These are phyloP conservation scores for California macrophylla DNA, from an alignment of 441 rosid species.

Conservation along the genomic window DNA sequence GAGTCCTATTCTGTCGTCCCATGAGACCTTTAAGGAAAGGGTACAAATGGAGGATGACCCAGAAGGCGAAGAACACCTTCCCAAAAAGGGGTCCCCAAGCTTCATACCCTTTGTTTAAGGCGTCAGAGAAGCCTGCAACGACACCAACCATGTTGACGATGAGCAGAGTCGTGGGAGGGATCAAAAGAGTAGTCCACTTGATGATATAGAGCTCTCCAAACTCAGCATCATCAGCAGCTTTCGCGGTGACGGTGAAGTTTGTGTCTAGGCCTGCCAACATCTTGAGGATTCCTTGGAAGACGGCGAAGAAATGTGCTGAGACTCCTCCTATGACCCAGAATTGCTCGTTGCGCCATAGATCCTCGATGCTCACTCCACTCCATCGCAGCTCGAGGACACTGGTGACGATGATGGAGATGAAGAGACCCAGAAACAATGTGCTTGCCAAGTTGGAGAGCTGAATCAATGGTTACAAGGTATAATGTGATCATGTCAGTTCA, in stretches of 20 bases:
- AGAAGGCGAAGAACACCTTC: conserved; percentile 67
- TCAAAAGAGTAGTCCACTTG: conserved; percentile 81
- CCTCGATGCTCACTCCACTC: conserved; percentile 89
- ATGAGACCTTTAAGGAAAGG: conserved; percentile 89
- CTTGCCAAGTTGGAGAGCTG: conserved; percentile 93
- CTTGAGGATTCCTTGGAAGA: conserved; percentile 90
- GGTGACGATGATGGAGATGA: conserved; percentile 72
- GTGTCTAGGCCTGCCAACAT: conserved; percentile 87
- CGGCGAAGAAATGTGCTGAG: conserved; percentile 82
- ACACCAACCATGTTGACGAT: conserved; percentile 73
- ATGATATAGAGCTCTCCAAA: conserved; percentile 82
- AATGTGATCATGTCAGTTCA: neutral
- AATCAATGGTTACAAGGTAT: conserved; percentile 11
- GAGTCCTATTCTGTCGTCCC: conserved; percentile 72
- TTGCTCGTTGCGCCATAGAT: conserved; percentile 99
- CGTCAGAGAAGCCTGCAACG: conserved; percentile 69
- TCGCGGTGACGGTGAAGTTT: conserved; percentile 85
- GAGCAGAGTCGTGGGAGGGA: conserved; percentile 74
- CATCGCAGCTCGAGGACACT: conserved; percentile 85
- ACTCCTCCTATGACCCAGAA: conserved; percentile 98
- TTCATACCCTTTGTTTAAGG: conserved; percentile 85
- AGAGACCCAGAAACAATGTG: conserved; percentile 71
- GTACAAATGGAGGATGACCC: conserved; percentile 90
- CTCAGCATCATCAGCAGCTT: conserved; percentile 80
- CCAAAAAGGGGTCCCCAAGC: conserved; percentile 96